A percentile compares a stretch with the other conserved stretches of the same genome.
Evolutionary conservation across 2,329 filamentous ascomycete species (phyloP).

Genomic region (Chaetomium strumarium): DNA sequence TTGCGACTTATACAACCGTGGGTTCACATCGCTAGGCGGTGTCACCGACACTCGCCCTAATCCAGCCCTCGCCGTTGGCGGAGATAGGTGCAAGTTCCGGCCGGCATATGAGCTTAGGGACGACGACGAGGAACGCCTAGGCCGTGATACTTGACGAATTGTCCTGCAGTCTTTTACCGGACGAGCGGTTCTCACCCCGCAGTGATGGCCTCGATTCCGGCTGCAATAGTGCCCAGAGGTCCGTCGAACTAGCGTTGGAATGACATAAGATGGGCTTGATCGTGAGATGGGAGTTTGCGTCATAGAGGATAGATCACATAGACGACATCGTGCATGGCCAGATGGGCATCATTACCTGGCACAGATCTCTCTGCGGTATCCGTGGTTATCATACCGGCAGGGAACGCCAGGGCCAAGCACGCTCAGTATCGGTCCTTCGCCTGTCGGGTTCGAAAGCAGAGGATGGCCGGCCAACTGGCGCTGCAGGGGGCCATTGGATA

Average conservation of each 20-base stretch:
- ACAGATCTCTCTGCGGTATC: neutral
- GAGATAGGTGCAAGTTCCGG: conserved; percentile 43
- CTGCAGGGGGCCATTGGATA: too few species aligned
- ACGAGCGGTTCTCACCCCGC: neutral
- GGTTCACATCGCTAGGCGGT: conserved; percentile 90
- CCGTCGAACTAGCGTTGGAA: too few species aligned
- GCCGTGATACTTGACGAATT: conserved; percentile 56
- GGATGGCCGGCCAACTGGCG: too few species aligned
- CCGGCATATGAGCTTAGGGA: conserved; percentile 71
- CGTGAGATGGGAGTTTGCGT: neutral
- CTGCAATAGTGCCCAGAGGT: too few species aligned
- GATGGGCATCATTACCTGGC: neutral
- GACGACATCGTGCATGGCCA: conserved; percentile 5
- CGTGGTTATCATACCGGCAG: too few species aligned
- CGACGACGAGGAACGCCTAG: conserved; percentile 73
- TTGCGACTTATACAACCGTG: conserved; percentile 77
- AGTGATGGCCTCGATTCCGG: too few species aligned
- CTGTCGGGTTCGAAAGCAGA: too few species aligned
- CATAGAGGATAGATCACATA: conserved; percentile 20
- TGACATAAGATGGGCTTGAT: neutral
- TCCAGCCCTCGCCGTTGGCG: conserved; percentile 52
- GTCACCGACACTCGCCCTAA: conserved; percentile 86
- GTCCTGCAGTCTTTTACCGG: too few species aligned
- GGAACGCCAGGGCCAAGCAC: too few species aligned
- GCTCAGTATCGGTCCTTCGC: too few species aligned